These are phyloP conservation scores for Przewalskia tangutica DNA, from an alignment of 257 asterid genomes.

Conservation along the genomic window DNA sequence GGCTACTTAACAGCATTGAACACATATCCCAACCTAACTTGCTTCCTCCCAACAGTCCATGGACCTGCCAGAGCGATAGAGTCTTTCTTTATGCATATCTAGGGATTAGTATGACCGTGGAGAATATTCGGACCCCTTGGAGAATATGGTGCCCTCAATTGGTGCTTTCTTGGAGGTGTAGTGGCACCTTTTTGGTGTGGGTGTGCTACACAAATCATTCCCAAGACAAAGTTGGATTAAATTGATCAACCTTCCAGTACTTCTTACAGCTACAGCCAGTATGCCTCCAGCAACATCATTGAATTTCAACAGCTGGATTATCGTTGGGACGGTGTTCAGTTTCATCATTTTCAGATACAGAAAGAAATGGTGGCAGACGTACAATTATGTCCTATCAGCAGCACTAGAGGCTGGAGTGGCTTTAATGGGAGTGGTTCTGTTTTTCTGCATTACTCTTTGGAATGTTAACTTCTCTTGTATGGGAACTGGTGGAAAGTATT, in stretches of 20 bases:
- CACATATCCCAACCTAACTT: conserved; percentile 42
- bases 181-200: conserved; percentile 45
- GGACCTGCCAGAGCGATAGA: conserved; percentile 56
- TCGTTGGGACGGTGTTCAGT: conserved; percentile 44
- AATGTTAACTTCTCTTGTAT: conserved; percentile 35
- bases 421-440: conserved; percentile 56
- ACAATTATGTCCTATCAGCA: conserved; percentile 60
- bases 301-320: conserved; percentile 64
- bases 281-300: conserved; percentile 63
- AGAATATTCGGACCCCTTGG: conserved; percentile 48
- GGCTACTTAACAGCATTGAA: conserved; percentile 29
- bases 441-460: conserved; percentile 21
- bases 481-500: conserved; percentile 46
- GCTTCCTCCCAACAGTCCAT: conserved; percentile 56
- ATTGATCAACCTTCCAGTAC: conserved; percentile 51
- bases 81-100: conserved; percentile 58
- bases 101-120: conserved; percentile 72
- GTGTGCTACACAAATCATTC: conserved; percentile 23
- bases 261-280: conserved; percentile 39
- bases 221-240: conserved; percentile 49
- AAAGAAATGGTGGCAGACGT: conserved; percentile 73
- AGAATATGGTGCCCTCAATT: conserved; percentile 47
- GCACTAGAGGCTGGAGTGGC: conserved; percentile 78
- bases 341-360: conserved; percentile 37
- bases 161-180: conserved; percentile 55